A percentile compares a stretch with the other conserved stretches of the same genome.
phyloP scores from a whole-genome alignment of 768 basidiomycete species.

The Mycena crocata region DNA sequence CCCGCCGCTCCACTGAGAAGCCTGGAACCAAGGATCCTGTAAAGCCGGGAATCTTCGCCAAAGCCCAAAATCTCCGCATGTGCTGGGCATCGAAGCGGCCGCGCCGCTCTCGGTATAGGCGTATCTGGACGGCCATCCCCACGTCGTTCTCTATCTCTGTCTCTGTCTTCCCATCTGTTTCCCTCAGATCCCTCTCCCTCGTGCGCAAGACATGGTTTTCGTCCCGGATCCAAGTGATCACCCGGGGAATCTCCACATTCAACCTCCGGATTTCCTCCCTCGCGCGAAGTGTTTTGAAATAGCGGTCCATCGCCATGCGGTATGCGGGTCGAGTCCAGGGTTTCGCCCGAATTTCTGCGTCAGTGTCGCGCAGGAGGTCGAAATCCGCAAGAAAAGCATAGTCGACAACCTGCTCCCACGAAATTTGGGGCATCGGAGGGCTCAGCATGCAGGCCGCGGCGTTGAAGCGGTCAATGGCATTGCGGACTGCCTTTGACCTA shows the following conservation, averaged over 20 bases:
- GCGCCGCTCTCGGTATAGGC: slow-evolving; percentile 3
- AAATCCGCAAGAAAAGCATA: too few relatives aligned
- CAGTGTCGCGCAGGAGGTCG: too few relatives aligned
- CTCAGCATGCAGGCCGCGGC: slow-evolving; percentile 8
- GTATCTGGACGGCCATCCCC: slow-evolving; percentile 8
- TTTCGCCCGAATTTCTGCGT: slow-evolving; percentile 5
- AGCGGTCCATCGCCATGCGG: slow-evolving; percentile 8
- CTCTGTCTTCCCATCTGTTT: background rate
- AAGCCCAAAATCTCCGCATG: background rate
- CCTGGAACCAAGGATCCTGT: slow-evolving; percentile 2
- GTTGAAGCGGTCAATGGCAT: background rate
- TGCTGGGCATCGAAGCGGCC: slow-evolving; percentile 11
- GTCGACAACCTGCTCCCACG: too few relatives aligned
- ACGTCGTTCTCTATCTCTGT: background rate
- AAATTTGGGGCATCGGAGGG: slow-evolving; percentile 24
- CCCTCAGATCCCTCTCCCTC: background rate
- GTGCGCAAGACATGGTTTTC: background rate
- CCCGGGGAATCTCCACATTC: too few relatives aligned
- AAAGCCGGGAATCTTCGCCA: slow-evolving; percentile 13
- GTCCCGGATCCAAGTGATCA: too few relatives aligned
- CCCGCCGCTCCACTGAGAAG: background rate
- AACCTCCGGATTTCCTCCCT: slow-evolving; percentile 36
- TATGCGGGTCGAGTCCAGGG: slow-evolving; percentile 10
- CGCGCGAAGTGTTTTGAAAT: slow-evolving; percentile 19
- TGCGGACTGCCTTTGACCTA: background rate